Base-by-base conservation (phyloP, 2,329 filamentous ascomycete genomes). In the Zalaria sp. region DNA sequence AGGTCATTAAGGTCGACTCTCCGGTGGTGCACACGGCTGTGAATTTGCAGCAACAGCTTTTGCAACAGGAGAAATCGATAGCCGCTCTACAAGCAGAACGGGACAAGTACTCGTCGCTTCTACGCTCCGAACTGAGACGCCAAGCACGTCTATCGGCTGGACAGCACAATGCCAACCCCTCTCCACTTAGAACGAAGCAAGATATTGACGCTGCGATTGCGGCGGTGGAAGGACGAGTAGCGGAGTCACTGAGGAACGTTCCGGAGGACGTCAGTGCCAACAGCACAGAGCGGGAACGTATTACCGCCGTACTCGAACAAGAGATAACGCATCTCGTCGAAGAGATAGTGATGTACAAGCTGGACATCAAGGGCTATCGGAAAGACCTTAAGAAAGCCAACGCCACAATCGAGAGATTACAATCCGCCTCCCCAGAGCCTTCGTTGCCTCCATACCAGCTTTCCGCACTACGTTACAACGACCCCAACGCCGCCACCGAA, bases 341-440 rank as follows among this genome's bases (percentile, higher is more conserved):
- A n/a, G 66, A 70, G 38, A 68, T 68, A 41, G 61, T 68, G 25
- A 57, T 65, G 39, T 68, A 67, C 54, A 69, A 68, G 49, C 58
- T 69, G 27, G 67, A 71, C 40, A 58, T 68, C 40, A 61, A 59
- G 40, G 63, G 63, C 10, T 70, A 68, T 53, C 66, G 62, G 47
- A 58, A 60, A 39, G 57, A 60, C 28, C 47, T 61, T 10, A 53
- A 48, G 43, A 50, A 45, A 5, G 54, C 53, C 4, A 48, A 53
- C 10, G 49, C 52, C 4, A 51, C 56, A 38, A 53, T 63, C 34
- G 48, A 53, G 27, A 44, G 46, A 5, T 43, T 59, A 28, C 51
- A 55, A 38, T 27, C 37, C 10, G 11, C 26, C 7, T 32, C n/a
- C 7, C 29, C 29, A 32, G n/a, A 38, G 10, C 34, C 39, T n/a